Conservation (phyloP, 176 grass and related monocot genomes). For the Zea luxurians region DNA sequence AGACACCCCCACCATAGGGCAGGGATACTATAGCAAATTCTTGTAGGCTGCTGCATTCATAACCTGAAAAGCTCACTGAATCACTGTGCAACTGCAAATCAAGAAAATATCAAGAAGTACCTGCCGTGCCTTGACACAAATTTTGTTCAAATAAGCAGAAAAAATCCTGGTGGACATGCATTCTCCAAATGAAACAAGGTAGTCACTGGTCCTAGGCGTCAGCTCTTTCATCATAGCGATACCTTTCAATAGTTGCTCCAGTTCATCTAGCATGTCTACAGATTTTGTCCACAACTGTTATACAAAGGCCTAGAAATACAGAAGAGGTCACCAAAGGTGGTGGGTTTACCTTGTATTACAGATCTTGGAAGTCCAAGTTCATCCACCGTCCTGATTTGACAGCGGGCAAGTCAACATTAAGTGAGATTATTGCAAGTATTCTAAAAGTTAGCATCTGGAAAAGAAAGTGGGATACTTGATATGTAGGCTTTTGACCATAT, state of each 20-base stretch:
- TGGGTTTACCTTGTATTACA: conserved; percentile 53
- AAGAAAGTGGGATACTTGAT: conserved; percentile 51
- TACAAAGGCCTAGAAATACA: conserved; percentile 9
- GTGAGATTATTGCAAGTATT: conserved; percentile 6
- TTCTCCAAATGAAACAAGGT: conserved; percentile 94
- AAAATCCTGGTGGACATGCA: conserved; percentile 95
- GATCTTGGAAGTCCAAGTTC: conserved; percentile 71
- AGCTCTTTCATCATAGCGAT: conserved; percentile 99
- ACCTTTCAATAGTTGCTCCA: conserved; percentile 91
- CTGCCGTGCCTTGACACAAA: conserved; percentile 74
- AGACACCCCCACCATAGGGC: not conserved
- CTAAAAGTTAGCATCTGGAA: not conserved
- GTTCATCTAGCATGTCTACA: conserved; percentile 66
- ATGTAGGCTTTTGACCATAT: conserved; percentile 68
- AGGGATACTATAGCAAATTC: conserved; percentile 15
- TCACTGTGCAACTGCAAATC: not conserved
- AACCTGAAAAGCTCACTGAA: conserved; percentile 15
- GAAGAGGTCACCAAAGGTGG: conserved; percentile 1
- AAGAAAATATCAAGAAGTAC: conserved; percentile 41
- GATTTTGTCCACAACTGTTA: conserved; percentile 20
- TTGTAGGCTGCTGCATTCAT: not conserved
- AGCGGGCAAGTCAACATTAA: conserved; percentile 32
- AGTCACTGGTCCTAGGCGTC: conserved; percentile 79
- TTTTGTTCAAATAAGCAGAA: conserved; percentile 91
- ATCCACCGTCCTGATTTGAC: conserved; percentile 62